Conservation (phyloP, 2,329 filamentous ascomycete species). For the Cytospora chrysosperma region DNA sequence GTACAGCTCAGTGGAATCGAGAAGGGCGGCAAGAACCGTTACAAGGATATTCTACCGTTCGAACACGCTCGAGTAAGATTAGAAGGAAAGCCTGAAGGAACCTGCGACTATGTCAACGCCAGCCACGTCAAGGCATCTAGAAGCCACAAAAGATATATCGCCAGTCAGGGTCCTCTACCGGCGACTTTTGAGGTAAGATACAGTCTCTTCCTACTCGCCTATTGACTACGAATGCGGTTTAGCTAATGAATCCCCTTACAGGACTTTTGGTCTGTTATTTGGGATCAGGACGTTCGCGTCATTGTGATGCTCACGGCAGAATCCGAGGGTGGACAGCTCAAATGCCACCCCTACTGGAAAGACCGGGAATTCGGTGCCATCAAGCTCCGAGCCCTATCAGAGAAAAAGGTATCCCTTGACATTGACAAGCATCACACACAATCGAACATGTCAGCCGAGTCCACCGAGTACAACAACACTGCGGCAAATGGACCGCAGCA, state of each 20-base stretch:
- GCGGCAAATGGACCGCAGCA: slow-evolving; percentile 24
- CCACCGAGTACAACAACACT: slow-evolving; percentile 31
- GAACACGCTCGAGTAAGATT: slow-evolving; percentile 88
- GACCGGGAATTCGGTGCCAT: slow-evolving; percentile 75
- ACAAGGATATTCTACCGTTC: slow-evolving; percentile 97
- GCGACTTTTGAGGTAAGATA: slow-evolving; percentile 82
- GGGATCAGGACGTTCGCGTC: slow-evolving; percentile 93
- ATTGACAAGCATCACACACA: slow-evolving; percentile 53
- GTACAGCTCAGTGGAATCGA: slow-evolving; percentile 89
- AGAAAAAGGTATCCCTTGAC: slow-evolving; percentile 79
- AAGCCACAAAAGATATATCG: slow-evolving; percentile 92
- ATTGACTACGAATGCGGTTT: neutral
- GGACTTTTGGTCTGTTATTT: slow-evolving; percentile 98
- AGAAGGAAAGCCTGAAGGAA: slow-evolving; percentile 61
- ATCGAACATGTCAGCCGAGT: slow-evolving; percentile 29
- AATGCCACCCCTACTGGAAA: slow-evolving; percentile 94
- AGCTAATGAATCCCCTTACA: slow-evolving; percentile 41
- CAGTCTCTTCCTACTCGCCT: neutral
- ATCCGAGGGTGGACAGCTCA: slow-evolving; percentile 86
- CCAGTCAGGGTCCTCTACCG: slow-evolving; percentile 89
- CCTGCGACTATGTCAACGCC: slow-evolving; percentile 94
- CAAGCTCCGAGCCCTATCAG: slow-evolving; percentile 72
- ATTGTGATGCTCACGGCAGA: slow-evolving; percentile 97
- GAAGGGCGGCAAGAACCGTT: slow-evolving; percentile 91
- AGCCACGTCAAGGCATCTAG: slow-evolving; percentile 78